Base-by-base conservation (phyloP, 2,329 filamentous ascomycete species). In the Trichophyton rubrum region DNA sequence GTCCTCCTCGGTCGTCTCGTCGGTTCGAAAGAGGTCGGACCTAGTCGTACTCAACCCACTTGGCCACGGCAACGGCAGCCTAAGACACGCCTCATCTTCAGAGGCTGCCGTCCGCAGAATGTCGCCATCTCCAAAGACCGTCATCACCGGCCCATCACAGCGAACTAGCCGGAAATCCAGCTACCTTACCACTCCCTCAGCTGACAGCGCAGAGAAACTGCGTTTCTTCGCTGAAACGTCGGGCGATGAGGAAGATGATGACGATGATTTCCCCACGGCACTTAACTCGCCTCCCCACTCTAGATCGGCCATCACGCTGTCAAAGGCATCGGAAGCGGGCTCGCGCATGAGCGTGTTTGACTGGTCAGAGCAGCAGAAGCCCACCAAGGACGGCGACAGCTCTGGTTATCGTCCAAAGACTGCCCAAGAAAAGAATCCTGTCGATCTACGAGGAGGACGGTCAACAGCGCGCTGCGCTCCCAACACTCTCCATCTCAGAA, bases 371-470 rank as follows among this genome's bases (percentile, higher is more conserved):
- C 79, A 82, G 63, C 75, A 81, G 59, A 76, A 76, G 38, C 72
- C 75, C 62, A 80, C 82, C 61, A 80, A 79, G 66, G 81, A 80
- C 64, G 71, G 75, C 49, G 77, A 77, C 64, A 76, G 77, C 61
- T 77, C 79, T 38, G 81, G 79, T 61, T 77, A 78, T 60, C 78
- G 84, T 35, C 84, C 84, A 20, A 79, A 79, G 60, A 86, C 83
- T 15, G 82, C 85, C 49, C 82, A 86, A 68, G 82, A 83, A 9
- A 86, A 85, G 69, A 82, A 85, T 64, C 78, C 79, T 61, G 76
- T 75, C 60, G 78, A 83, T 60, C 72, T 74, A 58, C 74, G 82
- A 65, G 81, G 81, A 24, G 84, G 82, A 69, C 79, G 83, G 62
- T 72, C 79, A 58, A 73, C 79, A 53, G 80, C 80, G 60, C 80